These are phyloP conservation scores for Chalaropsis thielavioides DNA, from an alignment of 2,329 filamentous ascomycete species.

Conservation along the genomic window DNA sequence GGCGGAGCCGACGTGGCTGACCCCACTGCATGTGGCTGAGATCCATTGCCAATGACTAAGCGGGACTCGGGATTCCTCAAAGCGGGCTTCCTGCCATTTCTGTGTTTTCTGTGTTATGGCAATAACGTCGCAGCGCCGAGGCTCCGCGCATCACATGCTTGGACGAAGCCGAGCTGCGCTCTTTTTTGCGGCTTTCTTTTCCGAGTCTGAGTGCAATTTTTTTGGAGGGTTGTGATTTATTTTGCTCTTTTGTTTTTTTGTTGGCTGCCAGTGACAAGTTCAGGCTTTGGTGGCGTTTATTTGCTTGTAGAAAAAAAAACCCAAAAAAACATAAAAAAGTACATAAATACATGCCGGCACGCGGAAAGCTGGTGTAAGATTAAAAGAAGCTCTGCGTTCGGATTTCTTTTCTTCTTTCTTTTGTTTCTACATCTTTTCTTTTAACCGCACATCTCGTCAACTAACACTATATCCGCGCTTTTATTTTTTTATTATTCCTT, in stretches of 20 bases:
- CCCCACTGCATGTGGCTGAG: not conserved
- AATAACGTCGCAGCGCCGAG: too few relatives aligned
- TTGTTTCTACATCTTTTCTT: not conserved
- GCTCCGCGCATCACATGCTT: not conserved
- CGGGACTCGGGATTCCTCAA: not conserved
- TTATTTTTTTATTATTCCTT: not conserved
- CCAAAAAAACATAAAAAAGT: too few relatives aligned
- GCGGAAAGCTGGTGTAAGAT: not conserved
- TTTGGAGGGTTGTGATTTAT: too few relatives aligned
- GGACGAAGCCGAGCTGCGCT: not conserved
- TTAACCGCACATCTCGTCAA: not conserved
- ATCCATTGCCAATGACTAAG: not conserved
- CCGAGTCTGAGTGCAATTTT: too few relatives aligned
- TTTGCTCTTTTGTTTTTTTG: too few relatives aligned
- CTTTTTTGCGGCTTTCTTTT: too few relatives aligned
- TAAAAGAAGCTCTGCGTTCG: not conserved
- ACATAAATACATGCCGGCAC: not conserved
- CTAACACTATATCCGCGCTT: too few relatives aligned
- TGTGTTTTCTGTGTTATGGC: too few relatives aligned
- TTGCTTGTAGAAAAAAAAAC: too few relatives aligned
- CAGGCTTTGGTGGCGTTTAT: too few relatives aligned
- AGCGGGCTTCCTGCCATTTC: too few relatives aligned
- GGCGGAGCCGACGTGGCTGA: not conserved
- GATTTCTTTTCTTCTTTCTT: not conserved
- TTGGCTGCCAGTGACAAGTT: too few relatives aligned